These are phyloP conservation scores for Puccinia hordei DNA, from an alignment of 1,284 basidiomycete genomes.

Conservation along the genomic window DNA sequence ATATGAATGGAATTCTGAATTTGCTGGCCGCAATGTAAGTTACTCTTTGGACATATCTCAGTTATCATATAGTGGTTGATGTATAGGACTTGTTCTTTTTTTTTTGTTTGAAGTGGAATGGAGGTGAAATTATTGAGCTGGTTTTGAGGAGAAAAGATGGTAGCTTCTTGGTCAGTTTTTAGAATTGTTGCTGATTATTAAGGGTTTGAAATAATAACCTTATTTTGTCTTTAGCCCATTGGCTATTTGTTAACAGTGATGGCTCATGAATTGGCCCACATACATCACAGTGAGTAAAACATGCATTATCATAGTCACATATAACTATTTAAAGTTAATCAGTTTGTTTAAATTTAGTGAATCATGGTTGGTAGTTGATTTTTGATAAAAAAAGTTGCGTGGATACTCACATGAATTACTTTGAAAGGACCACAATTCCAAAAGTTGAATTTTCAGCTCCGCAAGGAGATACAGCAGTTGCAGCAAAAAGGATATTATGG, in stretches of 20 bases:
- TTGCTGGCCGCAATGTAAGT: constrained; percentile 42
- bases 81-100: no score
- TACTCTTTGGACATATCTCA: background rate
- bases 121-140: constrained; percentile 62
- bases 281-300: constrained; percentile 34
- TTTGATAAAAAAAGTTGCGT: background rate
- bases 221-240: constrained; percentile 7
- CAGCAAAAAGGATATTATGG: constrained; percentile 39
- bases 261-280: constrained; percentile 46
- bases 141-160: constrained; percentile 60
- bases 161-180: constrained; percentile 67
- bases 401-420: background rate
- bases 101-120: constrained; percentile 59
- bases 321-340: background rate
- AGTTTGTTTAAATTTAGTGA: background rate
- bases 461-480: constrained; percentile 30
- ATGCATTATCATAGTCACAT: background rate
- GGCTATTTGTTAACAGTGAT: constrained; percentile 42
- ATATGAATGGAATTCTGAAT: constrained; percentile 43
- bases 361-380: constrained; percentile 23
- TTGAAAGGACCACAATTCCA: constrained; percentile 35
- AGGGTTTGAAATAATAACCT: background rate
- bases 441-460: constrained; percentile 29
- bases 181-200: background rate
- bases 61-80: background rate